These are phyloP conservation scores for Phytopythium vexans DNA, from an alignment of 352 stramenopile genomes.

Conservation along the genomic window DNA sequence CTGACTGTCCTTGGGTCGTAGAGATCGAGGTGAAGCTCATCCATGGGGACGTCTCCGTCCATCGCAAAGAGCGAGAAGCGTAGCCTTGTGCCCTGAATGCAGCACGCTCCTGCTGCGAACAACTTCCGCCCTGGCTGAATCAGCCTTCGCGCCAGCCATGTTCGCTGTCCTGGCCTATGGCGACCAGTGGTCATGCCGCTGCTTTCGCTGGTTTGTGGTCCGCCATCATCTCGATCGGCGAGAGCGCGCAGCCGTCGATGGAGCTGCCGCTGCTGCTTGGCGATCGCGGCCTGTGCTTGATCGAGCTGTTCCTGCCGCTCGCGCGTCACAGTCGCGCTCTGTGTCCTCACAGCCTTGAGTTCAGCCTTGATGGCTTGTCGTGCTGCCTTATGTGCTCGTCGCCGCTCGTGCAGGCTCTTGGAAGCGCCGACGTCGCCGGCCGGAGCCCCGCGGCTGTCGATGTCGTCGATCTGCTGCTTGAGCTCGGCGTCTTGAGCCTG, in stretches of 20 bases:
- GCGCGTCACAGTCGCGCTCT: constrained; percentile 18
- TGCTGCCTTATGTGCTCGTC: constrained; percentile 36
- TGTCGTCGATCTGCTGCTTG: constrained; percentile 50
- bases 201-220: too few relatives aligned
- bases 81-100: constrained; percentile 13
- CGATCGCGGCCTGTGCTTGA: constrained; percentile 15
- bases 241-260: constrained; percentile 9
- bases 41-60: constrained; percentile 6
- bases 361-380: constrained; percentile 46
- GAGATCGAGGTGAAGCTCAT: constrained; percentile 27
- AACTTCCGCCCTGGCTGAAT: constrained; percentile 15
- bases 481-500: constrained; percentile 27
- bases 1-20: constrained; percentile 28
- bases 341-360: constrained; percentile 19
- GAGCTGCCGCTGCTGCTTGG: constrained; percentile 9
- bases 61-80: constrained; percentile 31
- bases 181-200: too few relatives aligned
- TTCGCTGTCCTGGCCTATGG: constrained; percentile 9
- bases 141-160: constrained; percentile 22
- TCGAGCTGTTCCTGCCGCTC: constrained; percentile 20
- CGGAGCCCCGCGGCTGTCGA: constrained; percentile 44
- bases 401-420: constrained; percentile 24
- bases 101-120: constrained; percentile 20
- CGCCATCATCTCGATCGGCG: background rate
- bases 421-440: constrained; percentile 1